These are phyloP conservation scores for Lactifluus subvellereus DNA, from an alignment of 768 basidiomycete genomes.

Conservation along the genomic window DNA sequence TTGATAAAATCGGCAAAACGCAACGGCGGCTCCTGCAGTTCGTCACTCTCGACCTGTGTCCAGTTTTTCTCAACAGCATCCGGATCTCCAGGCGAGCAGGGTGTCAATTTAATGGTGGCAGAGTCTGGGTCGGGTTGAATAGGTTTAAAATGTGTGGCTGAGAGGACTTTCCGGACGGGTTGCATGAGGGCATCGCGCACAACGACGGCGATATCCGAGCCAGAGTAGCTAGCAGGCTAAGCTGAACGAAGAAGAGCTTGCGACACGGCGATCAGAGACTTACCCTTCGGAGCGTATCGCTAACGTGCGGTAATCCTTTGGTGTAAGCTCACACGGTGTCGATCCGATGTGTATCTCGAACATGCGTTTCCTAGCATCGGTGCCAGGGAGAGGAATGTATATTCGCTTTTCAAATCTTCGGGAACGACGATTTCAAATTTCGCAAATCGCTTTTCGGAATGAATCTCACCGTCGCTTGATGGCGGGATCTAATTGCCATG, in stretches of 20 bases:
- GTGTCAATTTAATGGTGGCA: slow-evolving; percentile 65
- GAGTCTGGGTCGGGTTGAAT: slow-evolving; percentile 33
- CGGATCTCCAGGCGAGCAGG: slow-evolving; percentile 91
- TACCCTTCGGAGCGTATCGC: slow-evolving; percentile 86
- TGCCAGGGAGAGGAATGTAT: slow-evolving; percentile 93
- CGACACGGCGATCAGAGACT: slow-evolving; percentile 16
- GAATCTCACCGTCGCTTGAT: slow-evolving; percentile 81
- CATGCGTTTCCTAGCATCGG: slow-evolving; percentile 89
- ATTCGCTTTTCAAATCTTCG: slow-evolving; percentile 92
- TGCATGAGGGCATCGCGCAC: slow-evolving; percentile 99
- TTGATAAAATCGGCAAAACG: slow-evolving; percentile 63
- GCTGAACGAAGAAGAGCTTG: background rate
- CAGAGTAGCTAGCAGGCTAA: slow-evolving; percentile 59
- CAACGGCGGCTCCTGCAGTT: background rate
- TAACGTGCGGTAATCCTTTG: slow-evolving; percentile 72
- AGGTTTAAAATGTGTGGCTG: slow-evolving; percentile 90
- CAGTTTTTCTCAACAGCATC: slow-evolving; percentile 83
- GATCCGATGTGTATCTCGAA: slow-evolving; percentile 94
- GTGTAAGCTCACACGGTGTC: slow-evolving; percentile 79
- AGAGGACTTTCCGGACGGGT: slow-evolving; percentile 92
- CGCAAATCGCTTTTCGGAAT: background rate
- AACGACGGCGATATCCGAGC: slow-evolving; percentile 90
- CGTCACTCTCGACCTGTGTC: slow-evolving; percentile 44
- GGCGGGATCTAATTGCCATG: slow-evolving; percentile 95
- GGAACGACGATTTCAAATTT: background rate